Base-by-base conservation (phyloP, 2,329 filamentous ascomycete genomes). In the Cryphonectria parasitica region DNA sequence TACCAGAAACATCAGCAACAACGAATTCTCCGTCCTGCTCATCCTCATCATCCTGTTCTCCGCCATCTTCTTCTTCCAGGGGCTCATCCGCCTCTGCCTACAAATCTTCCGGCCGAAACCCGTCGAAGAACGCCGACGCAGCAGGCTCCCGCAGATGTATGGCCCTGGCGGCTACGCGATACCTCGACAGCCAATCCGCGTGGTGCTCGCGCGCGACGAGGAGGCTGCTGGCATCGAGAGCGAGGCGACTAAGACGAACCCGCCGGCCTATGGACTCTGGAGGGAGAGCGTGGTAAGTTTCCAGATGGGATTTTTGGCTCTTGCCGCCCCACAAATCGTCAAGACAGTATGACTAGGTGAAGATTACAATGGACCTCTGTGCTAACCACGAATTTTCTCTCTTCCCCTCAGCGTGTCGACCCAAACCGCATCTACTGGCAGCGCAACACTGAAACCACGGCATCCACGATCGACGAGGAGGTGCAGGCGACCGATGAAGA, bases 231-330 rank as follows among this genome's bases (percentile, higher is more conserved):
- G 86, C 3, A 79, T 85, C 67, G 85, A 88, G 69, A 87, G 84
- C 66, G 86, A 89, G 71, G 82, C 86, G 0, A 81, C 82, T 58
- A 89, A 90, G 75, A 74, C 85, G 28, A 88, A 90, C 11, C 94
- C 95, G 4, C 94, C 95, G 0, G 93, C 93, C 2, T 97, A 97
- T 77, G 94, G 94, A 0, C 82, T 94, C 0, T 97, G 93, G 92
- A 86, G 93, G 67, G 90, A 91, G 79, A 95, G 91, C 76, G 92
- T 96, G 80, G 91, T 93, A 86, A 80, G 90, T 89, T 25, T 25
- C 6, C 22, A 1, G 2, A 25, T 49, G n/a, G n/a, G n/a, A n/a
- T n/a, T n/a, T n/a, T n/a, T n/a, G 34, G 34, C 1, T 15, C 13
- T 31, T 11, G 36, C 25, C 15, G 2, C 28, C 54, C n/a, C 45